phyloP scores from a whole-genome alignment of 2,329 filamentous ascomycete genomes.

The Paraconiothyrium sp. region DNA sequence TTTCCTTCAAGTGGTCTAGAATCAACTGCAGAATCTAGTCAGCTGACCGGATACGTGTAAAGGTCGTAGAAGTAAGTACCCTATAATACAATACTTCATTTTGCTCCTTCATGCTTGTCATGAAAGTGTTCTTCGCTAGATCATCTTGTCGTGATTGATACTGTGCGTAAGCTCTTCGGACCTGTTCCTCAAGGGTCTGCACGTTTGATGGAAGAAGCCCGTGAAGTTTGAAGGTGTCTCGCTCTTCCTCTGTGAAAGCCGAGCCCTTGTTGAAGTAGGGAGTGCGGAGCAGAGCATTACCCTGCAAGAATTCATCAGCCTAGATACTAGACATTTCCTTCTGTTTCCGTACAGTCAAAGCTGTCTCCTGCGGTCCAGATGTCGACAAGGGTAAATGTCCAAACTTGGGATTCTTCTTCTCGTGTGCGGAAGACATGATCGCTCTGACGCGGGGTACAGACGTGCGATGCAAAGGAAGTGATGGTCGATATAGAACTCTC shows the following conservation, averaged over 20 bases:
- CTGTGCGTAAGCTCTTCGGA: slow-evolving; percentile 80
- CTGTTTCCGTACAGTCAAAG: slow-evolving; percentile 44
- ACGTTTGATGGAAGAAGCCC: slow-evolving; percentile 77
- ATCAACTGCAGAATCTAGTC: slow-evolving; percentile 64
- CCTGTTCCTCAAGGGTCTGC: slow-evolving; percentile 80
- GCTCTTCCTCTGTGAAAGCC: slow-evolving; percentile 75
- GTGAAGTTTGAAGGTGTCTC: slow-evolving; percentile 73
- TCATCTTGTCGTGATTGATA: slow-evolving; percentile 71
- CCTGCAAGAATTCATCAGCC: slow-evolving; percentile 30
- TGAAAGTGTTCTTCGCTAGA: slow-evolving; percentile 86
- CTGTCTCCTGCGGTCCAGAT: slow-evolving; percentile 52
- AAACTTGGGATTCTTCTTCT: slow-evolving; percentile 45
- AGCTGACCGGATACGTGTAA: neutral
- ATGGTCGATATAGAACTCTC: slow-evolving; percentile 2
- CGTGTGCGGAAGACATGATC: slow-evolving; percentile 21
- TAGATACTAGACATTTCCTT: neutral
- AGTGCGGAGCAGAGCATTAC: slow-evolving; percentile 66
- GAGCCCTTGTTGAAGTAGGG: slow-evolving; percentile 86
- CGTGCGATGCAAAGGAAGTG: neutral
- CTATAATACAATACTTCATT: slow-evolving; percentile 85
- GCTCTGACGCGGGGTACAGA: neutral
- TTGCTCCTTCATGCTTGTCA: slow-evolving; percentile 85
- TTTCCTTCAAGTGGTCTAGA: slow-evolving; percentile 81
- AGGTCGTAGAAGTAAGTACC: slow-evolving; percentile 54
- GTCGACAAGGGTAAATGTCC: slow-evolving; percentile 53